Percentiles rank a stretch among this genome's conserved stretches.
phyloP scores from a whole-genome alignment of 176 grass and related monocot genomes.

The Otatea glauca region DNA sequence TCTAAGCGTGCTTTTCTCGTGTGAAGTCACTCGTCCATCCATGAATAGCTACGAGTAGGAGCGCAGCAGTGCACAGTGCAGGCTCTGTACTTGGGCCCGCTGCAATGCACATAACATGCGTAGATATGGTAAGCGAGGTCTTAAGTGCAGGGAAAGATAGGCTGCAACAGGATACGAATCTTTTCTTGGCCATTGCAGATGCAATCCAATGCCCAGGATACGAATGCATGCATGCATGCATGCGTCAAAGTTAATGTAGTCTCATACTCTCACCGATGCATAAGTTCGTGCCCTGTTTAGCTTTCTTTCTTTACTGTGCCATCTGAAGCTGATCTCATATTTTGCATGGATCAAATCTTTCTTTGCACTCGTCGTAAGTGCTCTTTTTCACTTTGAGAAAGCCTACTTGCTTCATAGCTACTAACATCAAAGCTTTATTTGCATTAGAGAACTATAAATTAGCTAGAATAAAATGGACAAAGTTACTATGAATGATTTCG shows the following conservation, averaged over 20 bases:
- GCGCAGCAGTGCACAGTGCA: not conserved
- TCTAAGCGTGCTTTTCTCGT: not conserved
- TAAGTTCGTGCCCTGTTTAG: constrained; percentile 28
- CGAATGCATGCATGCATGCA: not conserved
- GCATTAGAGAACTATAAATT: too few relatives aligned
- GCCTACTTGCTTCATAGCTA: not conserved
- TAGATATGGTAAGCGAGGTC: constrained; percentile 32
- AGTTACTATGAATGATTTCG: too few relatives aligned
- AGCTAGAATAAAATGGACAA: too few relatives aligned
- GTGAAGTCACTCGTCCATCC: not conserved
- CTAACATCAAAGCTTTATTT: not conserved
- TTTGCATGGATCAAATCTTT: not conserved
- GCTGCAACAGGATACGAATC: constrained; percentile 47
- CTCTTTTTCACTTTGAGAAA: not conserved
- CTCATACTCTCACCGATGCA: not conserved
- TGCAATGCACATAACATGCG: constrained; percentile 27
- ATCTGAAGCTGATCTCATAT: not conserved
- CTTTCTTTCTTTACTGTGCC: not conserved
- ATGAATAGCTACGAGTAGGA: constrained; percentile 3
- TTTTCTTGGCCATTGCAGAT: constrained; percentile 20
- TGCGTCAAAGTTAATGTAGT: not conserved
- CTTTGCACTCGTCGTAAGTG: not conserved
- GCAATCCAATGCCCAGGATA: not conserved
- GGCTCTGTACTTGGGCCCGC: not conserved
- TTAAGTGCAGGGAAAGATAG: constrained; percentile 24